A percentile compares a stretch with the other conserved stretches of the same genome.
phyloP scores from a whole-genome alignment of 345 rosid genomes.

The Sonneratia alba region DNA sequence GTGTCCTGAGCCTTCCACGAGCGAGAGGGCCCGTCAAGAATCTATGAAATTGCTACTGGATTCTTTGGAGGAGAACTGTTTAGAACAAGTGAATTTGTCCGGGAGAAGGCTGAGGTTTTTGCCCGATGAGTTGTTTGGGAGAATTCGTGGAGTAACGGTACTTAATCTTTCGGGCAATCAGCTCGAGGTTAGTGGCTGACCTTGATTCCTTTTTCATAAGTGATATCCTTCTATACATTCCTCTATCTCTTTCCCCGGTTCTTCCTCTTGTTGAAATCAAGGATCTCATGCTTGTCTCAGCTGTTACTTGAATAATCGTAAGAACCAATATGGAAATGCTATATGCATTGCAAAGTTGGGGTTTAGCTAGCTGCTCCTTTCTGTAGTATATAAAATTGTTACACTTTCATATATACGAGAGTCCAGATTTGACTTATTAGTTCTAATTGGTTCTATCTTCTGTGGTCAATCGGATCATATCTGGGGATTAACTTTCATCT shows the following conservation, averaged over 20 bases:
- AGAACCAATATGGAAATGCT: neutral
- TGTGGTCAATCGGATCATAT: neutral
- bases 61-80: neutral
- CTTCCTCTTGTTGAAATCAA: neutral
- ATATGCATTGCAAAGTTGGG: neutral
- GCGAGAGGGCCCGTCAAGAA: neutral
- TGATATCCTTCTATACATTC: neutral
- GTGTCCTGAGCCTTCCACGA: neutral
- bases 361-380: neutral
- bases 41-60: conserved; percentile 25
- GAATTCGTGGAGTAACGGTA: neutral
- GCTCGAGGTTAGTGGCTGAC: conserved; percentile 4
- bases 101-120: conserved; percentile 4
- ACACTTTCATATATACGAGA: neutral
- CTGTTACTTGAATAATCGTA: neutral
- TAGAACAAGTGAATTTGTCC: conserved; percentile 1
- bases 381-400: neutral
- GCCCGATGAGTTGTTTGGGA: conserved; percentile 4
- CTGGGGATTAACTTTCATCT: neutral
- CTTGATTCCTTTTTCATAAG: neutral
- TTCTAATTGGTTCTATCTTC: neutral
- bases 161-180: conserved; percentile 7
- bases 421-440: neutral
- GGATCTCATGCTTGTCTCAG: neutral
- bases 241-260: neutral